Percentiles rank a stretch among this genome's conserved stretches.
These are phyloP conservation scores for Golubevia pallescens DNA, from an alignment of 1,284 basidiomycete species.

Conservation along the genomic window DNA sequence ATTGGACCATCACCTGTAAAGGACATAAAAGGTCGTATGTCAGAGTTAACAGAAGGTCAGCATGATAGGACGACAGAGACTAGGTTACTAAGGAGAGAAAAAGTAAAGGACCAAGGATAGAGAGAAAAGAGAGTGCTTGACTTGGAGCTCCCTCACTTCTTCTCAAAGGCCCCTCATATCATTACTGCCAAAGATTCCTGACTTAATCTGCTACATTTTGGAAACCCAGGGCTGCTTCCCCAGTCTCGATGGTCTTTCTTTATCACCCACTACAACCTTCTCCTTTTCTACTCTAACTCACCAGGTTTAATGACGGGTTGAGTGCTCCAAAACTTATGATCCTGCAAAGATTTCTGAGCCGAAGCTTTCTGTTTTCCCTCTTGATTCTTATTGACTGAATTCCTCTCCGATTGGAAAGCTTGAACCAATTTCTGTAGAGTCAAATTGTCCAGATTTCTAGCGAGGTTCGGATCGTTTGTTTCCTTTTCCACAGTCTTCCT, in stretches of 20 bases:
- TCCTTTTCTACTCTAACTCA: not conserved
- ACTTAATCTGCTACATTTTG: no score
- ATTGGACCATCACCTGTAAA: slow-evolving; percentile 1
- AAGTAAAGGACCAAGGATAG: no score
- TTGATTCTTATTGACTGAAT: slow-evolving; percentile 39
- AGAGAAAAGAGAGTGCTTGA: no score
- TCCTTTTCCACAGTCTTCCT: slow-evolving; percentile 27
- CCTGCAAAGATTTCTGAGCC: slow-evolving; percentile 39
- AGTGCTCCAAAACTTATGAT: slow-evolving; percentile 64
- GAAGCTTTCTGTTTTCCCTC: slow-evolving; percentile 36
- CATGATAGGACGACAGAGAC: no score
- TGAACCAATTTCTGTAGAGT: slow-evolving; percentile 46
- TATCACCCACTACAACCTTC: no score
- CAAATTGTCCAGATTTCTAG: slow-evolving; percentile 28
- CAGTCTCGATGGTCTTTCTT: no score
- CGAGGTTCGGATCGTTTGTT: slow-evolving; percentile 31
- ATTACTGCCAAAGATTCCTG: no score
- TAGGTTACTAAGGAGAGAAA: no score
- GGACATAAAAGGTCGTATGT: not conserved
- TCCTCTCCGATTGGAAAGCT: slow-evolving; percentile 42
- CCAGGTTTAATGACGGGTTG: slow-evolving; percentile 16
- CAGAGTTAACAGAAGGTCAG: no score
- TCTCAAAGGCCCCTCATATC: no score
- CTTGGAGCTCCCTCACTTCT: no score
- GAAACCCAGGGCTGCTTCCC: no score